Evolutionary conservation across 345 rosid species (phyloP).

Genomic region (Limnanthes douglasii): DNA sequence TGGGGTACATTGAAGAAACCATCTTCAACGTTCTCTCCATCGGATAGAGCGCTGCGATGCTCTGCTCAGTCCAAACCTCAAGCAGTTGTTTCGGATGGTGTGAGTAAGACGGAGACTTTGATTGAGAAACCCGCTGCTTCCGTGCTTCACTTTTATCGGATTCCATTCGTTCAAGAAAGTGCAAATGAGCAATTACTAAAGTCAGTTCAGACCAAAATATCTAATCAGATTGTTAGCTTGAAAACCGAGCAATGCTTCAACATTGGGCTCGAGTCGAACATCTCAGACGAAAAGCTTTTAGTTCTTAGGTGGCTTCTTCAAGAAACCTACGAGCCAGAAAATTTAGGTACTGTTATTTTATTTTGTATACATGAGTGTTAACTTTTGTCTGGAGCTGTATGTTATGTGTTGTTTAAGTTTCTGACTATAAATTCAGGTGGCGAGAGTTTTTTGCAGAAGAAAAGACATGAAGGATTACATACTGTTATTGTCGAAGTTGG

Average conservation of each 20-base stretch:
- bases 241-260: constrained; percentile 82
- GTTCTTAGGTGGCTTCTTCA: constrained; percentile 75
- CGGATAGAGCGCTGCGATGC: constrained; percentile 27
- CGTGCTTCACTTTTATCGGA: constrained; percentile 56
- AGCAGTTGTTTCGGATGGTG: constrained; percentile 30
- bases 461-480: constrained; percentile 44
- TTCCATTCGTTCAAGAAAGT: constrained; percentile 68
- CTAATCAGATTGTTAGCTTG: constrained; percentile 55
- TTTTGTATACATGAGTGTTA: too few species aligned
- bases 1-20: constrained; percentile 24
- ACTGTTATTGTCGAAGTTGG: constrained; percentile 67
- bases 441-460: constrained; percentile 68
- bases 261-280: constrained; percentile 32
- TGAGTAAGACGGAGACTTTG: constrained; percentile 28
- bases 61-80: constrained; percentile 29
- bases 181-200: constrained; percentile 53
- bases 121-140: constrained; percentile 41
- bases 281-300: constrained; percentile 32
- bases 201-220: constrained; percentile 44
- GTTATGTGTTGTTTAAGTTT: too few species aligned
- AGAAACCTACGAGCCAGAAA: constrained; percentile 88
- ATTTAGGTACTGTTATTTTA: constrained; percentile 24
- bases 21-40: constrained; percentile 6
- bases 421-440: constrained; percentile 28
- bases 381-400: too few species aligned